Evolutionary conservation across 805 yeast species (phyloP), one percentile per base, ranked within the genome.

Genomic region (Suhomyces kilbournensis): DNA sequence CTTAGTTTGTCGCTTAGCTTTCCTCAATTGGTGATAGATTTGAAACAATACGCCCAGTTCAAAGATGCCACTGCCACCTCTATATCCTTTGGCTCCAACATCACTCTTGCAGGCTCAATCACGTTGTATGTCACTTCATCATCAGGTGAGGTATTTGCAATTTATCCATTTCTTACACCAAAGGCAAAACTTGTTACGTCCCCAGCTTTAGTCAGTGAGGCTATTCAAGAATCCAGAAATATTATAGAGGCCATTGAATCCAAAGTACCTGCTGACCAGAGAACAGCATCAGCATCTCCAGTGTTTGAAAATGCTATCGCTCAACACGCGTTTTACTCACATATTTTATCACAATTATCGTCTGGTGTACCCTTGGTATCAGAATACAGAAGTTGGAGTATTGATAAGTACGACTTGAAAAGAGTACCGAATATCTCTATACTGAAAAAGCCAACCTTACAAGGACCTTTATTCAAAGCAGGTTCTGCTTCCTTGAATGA

Each of bases 21-120:
- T 3, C 69, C 72, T 4, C 62, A 57, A 44, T 38, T 63, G 51
- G n/a, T 26, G 1, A 49, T 68, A 8, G 57, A 64, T 47, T 56
- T 66, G 48, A 52, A 46, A 9, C 46, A 28, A 1, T 39, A 42
- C 25, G 46, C 28, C 9, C 40, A 30, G 19, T 60, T 60, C 14
- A 40, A 52, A 20, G 45, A 56, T n/a, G 59, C 57, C 32, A 40
- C 15, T 1, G 65, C 63, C 1, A 53, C 60, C 0, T 65, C 72
- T 3, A 66, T 71, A 2, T 38, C 66, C 3, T 70, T 69, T 56
- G 76, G 75, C 0, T 65, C 72, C 0, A 47, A 40, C 7, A 34
- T 34, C 7, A 56, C 51, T 48, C 54, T 70, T 30, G 43, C 57
- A 14, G 72, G 74, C 2, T 53, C 64, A 3, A 58, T 71, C 46